These are phyloP conservation scores for Ophidiomyces ophidiicola DNA, from an alignment of 2,329 filamentous ascomycete species.

Conservation along the genomic window DNA sequence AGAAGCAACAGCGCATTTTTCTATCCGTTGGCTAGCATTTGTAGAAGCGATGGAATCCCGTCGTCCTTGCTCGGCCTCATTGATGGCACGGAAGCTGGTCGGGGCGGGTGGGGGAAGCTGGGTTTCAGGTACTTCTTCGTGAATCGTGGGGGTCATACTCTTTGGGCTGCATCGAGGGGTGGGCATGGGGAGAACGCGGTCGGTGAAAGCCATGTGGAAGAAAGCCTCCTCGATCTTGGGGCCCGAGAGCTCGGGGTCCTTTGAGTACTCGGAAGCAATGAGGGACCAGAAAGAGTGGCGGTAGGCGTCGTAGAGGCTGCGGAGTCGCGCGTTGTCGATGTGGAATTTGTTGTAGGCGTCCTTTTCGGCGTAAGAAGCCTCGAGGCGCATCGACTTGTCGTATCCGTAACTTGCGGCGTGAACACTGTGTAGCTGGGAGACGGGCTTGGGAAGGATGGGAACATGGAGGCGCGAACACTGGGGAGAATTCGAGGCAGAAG, in stretches of 20 bases:
- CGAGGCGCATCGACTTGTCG: slow-evolving; percentile 6
- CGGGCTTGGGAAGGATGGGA: slow-evolving; percentile 11
- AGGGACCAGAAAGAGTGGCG: slow-evolving; percentile 60
- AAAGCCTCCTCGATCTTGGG: slow-evolving; percentile 19
- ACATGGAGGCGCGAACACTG: slow-evolving; percentile 8
- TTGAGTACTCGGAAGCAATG: slow-evolving; percentile 55
- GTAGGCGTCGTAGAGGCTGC: slow-evolving; percentile 57
- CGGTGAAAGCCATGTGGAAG: slow-evolving; percentile 13
- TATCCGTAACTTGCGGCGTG: slow-evolving; percentile 8
- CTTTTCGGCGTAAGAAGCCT: slow-evolving; percentile 6
- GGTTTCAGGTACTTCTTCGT: slow-evolving; percentile 7
- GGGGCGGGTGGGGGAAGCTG: slow-evolving; percentile 4
- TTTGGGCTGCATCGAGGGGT: slow-evolving; percentile 19
- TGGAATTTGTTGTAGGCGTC: slow-evolving; percentile 15
- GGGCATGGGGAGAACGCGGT: slow-evolving; percentile 16
- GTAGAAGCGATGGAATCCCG: slow-evolving; percentile 2
- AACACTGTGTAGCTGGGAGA: slow-evolving; percentile 3
- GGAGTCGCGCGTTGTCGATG: slow-evolving; percentile 54
- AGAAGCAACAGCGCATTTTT: slow-evolving; percentile 20
- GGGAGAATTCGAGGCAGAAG: slow-evolving; percentile 4
- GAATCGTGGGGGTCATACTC: slow-evolving; percentile 12
- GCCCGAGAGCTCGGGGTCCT: slow-evolving; percentile 13
- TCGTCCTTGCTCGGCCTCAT: slow-evolving; percentile 1
- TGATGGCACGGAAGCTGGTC: slow-evolving; percentile 9
- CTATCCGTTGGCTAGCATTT: slow-evolving; percentile 9